Evolutionary conservation across 306 rosid genomes (phyloP).

Genomic region (Leucaena leucocephala): DNA sequence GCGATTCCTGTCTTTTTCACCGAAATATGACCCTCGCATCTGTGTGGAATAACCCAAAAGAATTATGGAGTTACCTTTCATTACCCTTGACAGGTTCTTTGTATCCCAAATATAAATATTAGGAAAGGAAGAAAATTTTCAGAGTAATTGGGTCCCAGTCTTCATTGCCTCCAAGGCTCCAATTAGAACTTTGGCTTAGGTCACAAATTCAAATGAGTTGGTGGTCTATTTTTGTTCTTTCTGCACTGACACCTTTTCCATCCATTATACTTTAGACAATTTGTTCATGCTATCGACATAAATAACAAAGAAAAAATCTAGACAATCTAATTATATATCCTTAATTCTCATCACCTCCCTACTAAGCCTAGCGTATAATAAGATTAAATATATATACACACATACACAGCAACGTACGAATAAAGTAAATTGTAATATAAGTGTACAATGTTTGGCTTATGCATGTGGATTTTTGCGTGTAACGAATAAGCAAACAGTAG

Average conservation of each 20-base stretch:
- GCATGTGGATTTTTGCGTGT: conserved; percentile 24
- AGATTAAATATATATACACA: background rate
- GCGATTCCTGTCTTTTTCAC: conserved; percentile 40
- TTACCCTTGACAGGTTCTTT: conserved; percentile 63
- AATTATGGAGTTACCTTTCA: conserved; percentile 47
- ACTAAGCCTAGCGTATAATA: too few species aligned
- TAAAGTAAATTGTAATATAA: background rate
- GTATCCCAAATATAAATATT: conserved; percentile 41
- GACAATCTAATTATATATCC: too few species aligned
- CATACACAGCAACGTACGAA: conserved; percentile 7
- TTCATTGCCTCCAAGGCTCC: conserved; percentile 51
- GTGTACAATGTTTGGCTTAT: conserved; percentile 30
- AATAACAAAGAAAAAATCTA: too few species aligned
- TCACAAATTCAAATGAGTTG: conserved; percentile 68
- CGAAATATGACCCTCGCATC: conserved; percentile 71
- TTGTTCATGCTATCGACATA: too few species aligned
- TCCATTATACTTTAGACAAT: too few species aligned
- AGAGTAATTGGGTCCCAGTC: conserved; percentile 53
- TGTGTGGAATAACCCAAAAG: conserved; percentile 54
- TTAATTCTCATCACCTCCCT: too few species aligned
- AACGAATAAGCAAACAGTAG: conserved; percentile 23
- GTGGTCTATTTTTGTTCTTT: conserved; percentile 51
- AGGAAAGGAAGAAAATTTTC: conserved; percentile 30
- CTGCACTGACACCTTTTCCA: too few species aligned
- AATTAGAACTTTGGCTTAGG: conserved; percentile 54